phyloP scores from a whole-genome alignment of 2,329 filamentous ascomycete genomes.

The Alternaria longipes region DNA sequence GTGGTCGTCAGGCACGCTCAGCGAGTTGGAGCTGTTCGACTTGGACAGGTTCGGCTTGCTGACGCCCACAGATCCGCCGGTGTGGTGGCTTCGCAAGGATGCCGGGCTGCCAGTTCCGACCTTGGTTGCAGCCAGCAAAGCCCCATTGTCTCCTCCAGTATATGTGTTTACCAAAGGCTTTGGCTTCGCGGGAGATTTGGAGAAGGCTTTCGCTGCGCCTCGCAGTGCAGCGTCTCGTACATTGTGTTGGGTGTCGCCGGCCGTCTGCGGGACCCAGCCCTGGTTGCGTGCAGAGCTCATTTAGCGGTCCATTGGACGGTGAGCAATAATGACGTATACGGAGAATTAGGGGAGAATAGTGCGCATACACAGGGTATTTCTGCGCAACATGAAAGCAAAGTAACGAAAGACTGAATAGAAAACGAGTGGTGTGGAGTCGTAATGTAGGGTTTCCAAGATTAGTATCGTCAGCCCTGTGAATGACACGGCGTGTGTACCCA shows the following conservation, averaged over 20 bases:
- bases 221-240: conserved; percentile 57
- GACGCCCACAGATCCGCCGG: conserved; percentile 42
- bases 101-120: conserved; percentile 44
- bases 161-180: conserved; percentile 53
- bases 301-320: conserved; percentile 46
- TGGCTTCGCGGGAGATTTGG: conserved; percentile 54
- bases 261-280: conserved; percentile 39
- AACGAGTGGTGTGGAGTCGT: conserved; percentile 21
- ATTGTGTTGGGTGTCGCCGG: conserved; percentile 50
- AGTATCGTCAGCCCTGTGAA: conserved; percentile 18
- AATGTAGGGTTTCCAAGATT: conserved; percentile 17
- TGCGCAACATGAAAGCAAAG: conserved; percentile 14
- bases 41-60: conserved; percentile 38
- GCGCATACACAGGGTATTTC: conserved; percentile 15
- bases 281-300: conserved; percentile 50
- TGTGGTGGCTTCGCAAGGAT: conserved; percentile 41
- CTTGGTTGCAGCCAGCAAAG: conserved; percentile 57
- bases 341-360: conserved; percentile 3
- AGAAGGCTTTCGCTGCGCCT: conserved; percentile 61
- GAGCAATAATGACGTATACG: conserved; percentile 25
- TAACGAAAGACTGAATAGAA: conserved; percentile 26
- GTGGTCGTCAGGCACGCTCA: conserved; percentile 42
- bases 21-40: conserved; percentile 41
- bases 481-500: conserved; percentile 12
- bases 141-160: conserved; percentile 53